A percentile compares a stretch with the other conserved stretches of the same genome.
These are phyloP conservation scores for Immersiella caudata DNA, from an alignment of 495 filamentous ascomycete species.

Conservation along the genomic window DNA sequence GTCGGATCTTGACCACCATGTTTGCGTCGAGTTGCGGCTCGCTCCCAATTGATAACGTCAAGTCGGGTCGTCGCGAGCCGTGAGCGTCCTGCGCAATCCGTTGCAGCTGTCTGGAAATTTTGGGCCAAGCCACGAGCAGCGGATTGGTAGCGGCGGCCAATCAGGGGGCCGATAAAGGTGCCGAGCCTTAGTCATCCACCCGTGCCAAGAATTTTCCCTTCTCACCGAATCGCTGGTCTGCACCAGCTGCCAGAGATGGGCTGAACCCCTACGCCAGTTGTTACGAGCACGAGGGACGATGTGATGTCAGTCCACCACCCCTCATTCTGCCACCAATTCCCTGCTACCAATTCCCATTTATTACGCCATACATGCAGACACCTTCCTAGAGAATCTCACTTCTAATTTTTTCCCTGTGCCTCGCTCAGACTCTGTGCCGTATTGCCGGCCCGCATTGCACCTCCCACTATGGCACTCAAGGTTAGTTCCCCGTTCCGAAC, in stretches of 20 bases:
- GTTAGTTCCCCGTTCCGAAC: constrained; percentile 32
- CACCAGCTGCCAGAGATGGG: not conserved
- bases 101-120: not conserved
- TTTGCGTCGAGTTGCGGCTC: constrained; percentile 19
- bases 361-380: not conserved
- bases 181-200: constrained; percentile 11
- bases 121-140: not conserved
- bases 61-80: constrained; percentile 2
- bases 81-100: not conserved
- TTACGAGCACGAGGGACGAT: not conserved
- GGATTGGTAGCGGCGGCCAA: not conserved
- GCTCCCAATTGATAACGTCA: constrained; percentile 6
- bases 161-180: not conserved
- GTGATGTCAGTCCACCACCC: constrained; percentile 29
- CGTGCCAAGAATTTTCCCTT: not conserved
- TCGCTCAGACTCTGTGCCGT: not conserved
- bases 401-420: not conserved
- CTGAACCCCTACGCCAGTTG: not conserved
- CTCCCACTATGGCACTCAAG: constrained; percentile 50
- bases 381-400: not conserved
- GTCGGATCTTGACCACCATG: constrained; percentile 93
- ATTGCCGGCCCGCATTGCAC: not conserved
- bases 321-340: no score
- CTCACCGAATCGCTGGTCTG: not conserved
- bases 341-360: not conserved